Evolutionary conservation across 306 rosid species (phyloP).

Genomic region (Aeschynomene evenia): DNA sequence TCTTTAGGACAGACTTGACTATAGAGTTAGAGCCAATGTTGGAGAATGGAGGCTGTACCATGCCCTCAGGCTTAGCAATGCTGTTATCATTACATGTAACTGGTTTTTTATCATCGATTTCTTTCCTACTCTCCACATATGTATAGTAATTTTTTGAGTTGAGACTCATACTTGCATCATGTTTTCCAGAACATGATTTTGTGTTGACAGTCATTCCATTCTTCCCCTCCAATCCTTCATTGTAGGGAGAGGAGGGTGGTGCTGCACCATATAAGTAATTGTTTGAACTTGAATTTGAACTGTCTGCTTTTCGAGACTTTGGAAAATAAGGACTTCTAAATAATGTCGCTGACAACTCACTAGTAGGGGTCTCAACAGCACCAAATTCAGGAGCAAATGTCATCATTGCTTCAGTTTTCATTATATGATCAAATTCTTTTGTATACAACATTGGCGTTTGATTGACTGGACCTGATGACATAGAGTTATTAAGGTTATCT

Average conservation of each 20-base stretch:
- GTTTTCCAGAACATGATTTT: conserved; percentile 50
- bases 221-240: conserved; percentile 72
- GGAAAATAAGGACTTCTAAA: conserved; percentile 90
- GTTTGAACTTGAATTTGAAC: conserved; percentile 69
- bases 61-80: conserved; percentile 52
- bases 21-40: conserved; percentile 57
- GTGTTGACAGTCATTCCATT: conserved; percentile 47
- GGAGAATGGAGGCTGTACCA: conserved; percentile 47
- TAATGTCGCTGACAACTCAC: conserved; percentile 71
- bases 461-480: conserved; percentile 48
- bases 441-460: conserved; percentile 54
- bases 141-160: conserved; percentile 66
- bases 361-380: conserved; percentile 83
- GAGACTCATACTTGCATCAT: conserved; percentile 40
- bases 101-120: conserved; percentile 51
- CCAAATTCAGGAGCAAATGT: conserved; percentile 96
- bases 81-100: conserved; percentile 37
- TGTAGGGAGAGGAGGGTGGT: conserved; percentile 78
- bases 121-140: conserved; percentile 65
- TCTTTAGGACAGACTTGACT: conserved; percentile 53
- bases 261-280: conserved; percentile 80
- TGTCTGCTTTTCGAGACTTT: conserved; percentile 60
- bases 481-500: conserved; percentile 50
- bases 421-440: conserved; percentile 83
- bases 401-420: conserved; percentile 95